Evolutionary conservation across 2,329 filamentous ascomycete species (phyloP).

Genomic region (Colletotrichum sp.): DNA sequence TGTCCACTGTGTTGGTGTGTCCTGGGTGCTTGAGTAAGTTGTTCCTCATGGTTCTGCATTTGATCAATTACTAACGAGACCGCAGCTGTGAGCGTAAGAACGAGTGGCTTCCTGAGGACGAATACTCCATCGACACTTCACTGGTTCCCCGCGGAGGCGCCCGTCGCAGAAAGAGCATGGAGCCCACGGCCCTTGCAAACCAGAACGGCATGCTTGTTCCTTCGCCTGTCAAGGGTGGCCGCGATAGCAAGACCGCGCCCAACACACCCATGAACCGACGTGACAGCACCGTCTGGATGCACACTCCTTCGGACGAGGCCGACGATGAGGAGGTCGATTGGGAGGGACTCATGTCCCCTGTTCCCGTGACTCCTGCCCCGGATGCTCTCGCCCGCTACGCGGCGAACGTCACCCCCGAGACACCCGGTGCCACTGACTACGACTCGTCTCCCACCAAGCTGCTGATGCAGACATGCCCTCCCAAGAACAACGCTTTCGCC

Average conservation of each 20-base stretch:
- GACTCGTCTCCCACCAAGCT: constrained; percentile 43
- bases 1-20: constrained; percentile 85
- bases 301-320: constrained; percentile 53
- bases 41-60: neutral
- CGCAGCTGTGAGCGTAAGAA: constrained; percentile 76
- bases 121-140: constrained; percentile 72
- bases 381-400: constrained; percentile 60
- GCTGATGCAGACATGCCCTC: constrained; percentile 59
- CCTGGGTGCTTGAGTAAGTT: constrained; percentile 87
- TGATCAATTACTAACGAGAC: neutral
- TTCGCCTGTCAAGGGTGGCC: constrained; percentile 36
- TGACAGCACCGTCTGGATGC: constrained; percentile 61
- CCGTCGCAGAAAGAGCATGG: constrained; percentile 81
- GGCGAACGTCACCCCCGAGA: constrained; percentile 51
- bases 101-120: constrained; percentile 75
- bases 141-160: constrained; percentile 72
- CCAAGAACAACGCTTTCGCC: constrained; percentile 46
- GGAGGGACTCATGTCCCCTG: constrained; percentile 55
- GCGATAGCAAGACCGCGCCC: constrained; percentile 41
- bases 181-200: constrained; percentile 73
- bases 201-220: constrained; percentile 68
- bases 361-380: constrained; percentile 64
- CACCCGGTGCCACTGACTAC: constrained; percentile 40
- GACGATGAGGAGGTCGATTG: constrained; percentile 45
- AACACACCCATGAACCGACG: constrained; percentile 57